Conservation (phyloP, 2,329 filamentous ascomycete genomes). For the Aspergillus aculeatus region DNA sequence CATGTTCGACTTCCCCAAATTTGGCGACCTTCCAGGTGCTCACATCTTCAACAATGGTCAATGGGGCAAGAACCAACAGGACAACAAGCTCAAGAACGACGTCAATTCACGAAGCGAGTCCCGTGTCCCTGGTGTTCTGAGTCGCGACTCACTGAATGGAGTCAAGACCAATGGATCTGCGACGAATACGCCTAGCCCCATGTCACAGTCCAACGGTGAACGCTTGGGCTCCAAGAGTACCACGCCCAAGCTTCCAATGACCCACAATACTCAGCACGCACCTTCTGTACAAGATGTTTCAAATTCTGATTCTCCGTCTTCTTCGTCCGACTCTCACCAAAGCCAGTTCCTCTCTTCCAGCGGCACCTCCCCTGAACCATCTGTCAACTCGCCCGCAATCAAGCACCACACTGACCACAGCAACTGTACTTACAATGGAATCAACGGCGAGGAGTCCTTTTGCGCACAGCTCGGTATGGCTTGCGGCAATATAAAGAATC, state of each 20-base stretch:
- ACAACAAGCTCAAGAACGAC: slow-evolving; percentile 35
- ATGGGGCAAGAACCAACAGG: slow-evolving; percentile 28
- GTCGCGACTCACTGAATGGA: slow-evolving; percentile 23
- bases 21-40: slow-evolving; percentile 67
- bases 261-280: slow-evolving; percentile 24
- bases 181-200: neutral
- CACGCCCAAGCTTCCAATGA: slow-evolving; percentile 12
- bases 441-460: slow-evolving; percentile 47
- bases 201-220: slow-evolving; percentile 14
- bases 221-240: slow-evolving; percentile 13
- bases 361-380: slow-evolving; percentile 51
- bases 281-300: slow-evolving; percentile 32
- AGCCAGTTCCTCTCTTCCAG: slow-evolving; percentile 46
- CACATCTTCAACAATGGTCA: slow-evolving; percentile 54
- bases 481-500: slow-evolving; percentile 47
- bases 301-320: slow-evolving; percentile 47
- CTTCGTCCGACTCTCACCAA: slow-evolving; percentile 50
- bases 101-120: slow-evolving; percentile 16
- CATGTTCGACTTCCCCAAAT: slow-evolving; percentile 93
- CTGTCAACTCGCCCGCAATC: slow-evolving; percentile 41
- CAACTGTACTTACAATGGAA: slow-evolving; percentile 29
- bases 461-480: slow-evolving; percentile 46
- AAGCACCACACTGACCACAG: slow-evolving; percentile 36
- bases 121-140: slow-evolving; percentile 33
- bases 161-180: slow-evolving; percentile 8